Conservation (phyloP, 1,284 basidiomycete genomes). For the Malassezia vespertilionis region DNA sequence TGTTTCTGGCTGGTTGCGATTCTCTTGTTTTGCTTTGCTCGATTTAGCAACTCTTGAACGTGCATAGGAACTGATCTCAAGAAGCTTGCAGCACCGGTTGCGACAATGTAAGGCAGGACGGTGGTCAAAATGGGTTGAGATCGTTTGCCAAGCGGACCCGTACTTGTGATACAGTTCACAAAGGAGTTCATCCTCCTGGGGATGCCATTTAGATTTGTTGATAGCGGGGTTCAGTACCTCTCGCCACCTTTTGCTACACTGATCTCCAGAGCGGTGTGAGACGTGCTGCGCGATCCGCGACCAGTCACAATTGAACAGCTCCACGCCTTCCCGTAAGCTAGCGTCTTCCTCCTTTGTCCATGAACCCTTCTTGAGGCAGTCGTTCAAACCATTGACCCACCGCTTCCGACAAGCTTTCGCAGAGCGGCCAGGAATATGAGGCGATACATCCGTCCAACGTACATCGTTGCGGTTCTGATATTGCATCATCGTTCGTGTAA, state of each 20-base stretch:
- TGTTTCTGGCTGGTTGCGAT: neutral
- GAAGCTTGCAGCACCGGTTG: conserved; percentile 18
- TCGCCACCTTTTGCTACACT: conserved; percentile 18
- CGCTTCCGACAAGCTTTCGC: conserved; percentile 18
- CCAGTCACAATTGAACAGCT: conserved; percentile 9
- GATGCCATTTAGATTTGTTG: conserved; percentile 14
- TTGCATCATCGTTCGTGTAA: conserved; percentile 9
- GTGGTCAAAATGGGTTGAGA: conserved; percentile 15
- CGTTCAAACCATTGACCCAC: conserved; percentile 18
- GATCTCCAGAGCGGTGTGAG: conserved; percentile 16
- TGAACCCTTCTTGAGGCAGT: conserved; percentile 16
- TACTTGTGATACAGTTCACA: conserved; percentile 10
- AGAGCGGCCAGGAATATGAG: conserved; percentile 8
- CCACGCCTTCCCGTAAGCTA: conserved; percentile 12
- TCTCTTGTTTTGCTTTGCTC: neutral
- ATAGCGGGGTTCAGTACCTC: conserved; percentile 17
- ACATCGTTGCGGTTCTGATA: conserved; percentile 4
- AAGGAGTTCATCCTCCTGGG: conserved; percentile 12
- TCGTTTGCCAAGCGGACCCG: conserved; percentile 16
- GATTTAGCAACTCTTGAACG: neutral
- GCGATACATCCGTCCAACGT: conserved; percentile 16
- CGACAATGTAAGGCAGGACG: conserved; percentile 18
- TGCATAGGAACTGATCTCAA: conserved; percentile 9
- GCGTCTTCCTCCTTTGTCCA: conserved; percentile 15
- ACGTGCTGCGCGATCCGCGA: conserved; percentile 16